Evolutionary conservation across 2,329 filamentous ascomycete genomes (phyloP), one percentile per base, ranked within the genome.

Genomic region (Aspergillus latus): DNA sequence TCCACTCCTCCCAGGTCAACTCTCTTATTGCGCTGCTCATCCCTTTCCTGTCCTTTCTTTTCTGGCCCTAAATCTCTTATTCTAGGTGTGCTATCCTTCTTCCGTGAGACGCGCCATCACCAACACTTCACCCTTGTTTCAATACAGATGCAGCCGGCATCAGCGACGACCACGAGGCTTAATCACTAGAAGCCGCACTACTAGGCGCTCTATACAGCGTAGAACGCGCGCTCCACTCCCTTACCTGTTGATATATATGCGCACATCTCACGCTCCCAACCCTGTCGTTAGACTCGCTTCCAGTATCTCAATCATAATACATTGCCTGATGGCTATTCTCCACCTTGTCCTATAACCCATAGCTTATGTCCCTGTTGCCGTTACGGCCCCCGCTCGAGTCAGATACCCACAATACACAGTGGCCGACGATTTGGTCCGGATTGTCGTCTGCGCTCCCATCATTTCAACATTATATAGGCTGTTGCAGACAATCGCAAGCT

Each of bases 1-100:
- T 52, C 51, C 58, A 58, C 59, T 53, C 37, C 16, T 37, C 21
- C 21, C 21, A 57, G 39, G 52, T 52, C 40, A 47, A 49, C 46
- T 50, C n/a, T 46, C 28, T 56, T 40, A 49, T 47, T 52, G 30
- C 15, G 51, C 46, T 46, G 42, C 29, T 49, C 52, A 28, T 34
- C 53, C 21, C 37, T 37, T 52, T 36, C 30, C n/a, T 37, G 13
- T 32, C 45, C 29, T 44, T 8, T 32, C 16, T 8, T 16, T 47
- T 57, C 44, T 39, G 26, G 21, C 43, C 36, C 29, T 40, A 15
- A 52, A 28, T 39, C 40, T 50, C 34, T n/a, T 21, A 21, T 26
- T 10, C 37, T 52, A 15, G 11, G 26, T 49, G 32, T 45, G 21
- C 26, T 45, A 16, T 42, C 32, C n/a, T 16, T 54, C 26, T 10